These are phyloP conservation scores for Avena atlantica DNA, from an alignment of 176 grass and related monocot genomes.

Conservation along the genomic window DNA sequence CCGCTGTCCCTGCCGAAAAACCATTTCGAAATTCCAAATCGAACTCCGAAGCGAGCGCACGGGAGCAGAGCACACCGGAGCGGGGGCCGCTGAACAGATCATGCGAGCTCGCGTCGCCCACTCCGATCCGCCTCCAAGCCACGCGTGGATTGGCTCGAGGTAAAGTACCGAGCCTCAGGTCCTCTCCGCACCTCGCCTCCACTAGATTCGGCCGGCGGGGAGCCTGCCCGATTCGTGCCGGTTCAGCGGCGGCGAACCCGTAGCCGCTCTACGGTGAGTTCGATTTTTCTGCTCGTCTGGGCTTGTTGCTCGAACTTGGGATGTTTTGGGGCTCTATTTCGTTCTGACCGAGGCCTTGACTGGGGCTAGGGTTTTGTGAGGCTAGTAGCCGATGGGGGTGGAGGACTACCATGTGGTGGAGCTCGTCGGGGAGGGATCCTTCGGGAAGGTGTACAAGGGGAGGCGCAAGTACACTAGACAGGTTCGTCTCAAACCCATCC, in stretches of 20 bases:
- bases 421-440: conserved; percentile 90
- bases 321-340: background rate
- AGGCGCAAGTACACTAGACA: conserved; percentile 84
- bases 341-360: background rate
- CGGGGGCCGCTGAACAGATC: background rate
- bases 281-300: background rate
- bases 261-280: background rate
- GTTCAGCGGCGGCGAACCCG: background rate
- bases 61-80: background rate
- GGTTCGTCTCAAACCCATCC: conserved; percentile 35
- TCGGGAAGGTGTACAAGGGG: conserved; percentile 96
- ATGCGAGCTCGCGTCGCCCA: background rate
- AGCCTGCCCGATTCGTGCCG: background rate
- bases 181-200: background rate
- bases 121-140: background rate
- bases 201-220: background rate
- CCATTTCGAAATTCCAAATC: conserved; percentile 28
- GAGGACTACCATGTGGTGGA: conserved; percentile 90
- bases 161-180: background rate
- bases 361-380: conserved; percentile 29
- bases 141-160: background rate
- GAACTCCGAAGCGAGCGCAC: background rate
- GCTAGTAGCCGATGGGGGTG: conserved; percentile 50
- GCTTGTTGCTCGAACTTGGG: background rate
- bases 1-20: background rate